Evolutionary conservation across 441 rosid genomes (phyloP), one percentile per base, ranked within the genome.

Genomic region (Mallotus repandus): DNA sequence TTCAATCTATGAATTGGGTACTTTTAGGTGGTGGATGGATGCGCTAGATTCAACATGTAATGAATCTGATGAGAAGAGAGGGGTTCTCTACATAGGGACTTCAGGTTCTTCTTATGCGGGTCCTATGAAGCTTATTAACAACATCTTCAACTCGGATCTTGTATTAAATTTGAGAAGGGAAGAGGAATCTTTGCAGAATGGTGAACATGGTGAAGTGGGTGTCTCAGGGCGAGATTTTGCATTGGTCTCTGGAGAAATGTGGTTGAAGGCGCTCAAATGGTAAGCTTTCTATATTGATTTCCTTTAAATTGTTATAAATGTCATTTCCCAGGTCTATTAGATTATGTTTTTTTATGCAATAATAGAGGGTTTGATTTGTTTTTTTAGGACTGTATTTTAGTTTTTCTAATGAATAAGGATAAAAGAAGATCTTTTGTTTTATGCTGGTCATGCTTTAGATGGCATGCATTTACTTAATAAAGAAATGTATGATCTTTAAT

Each of bases 201-300:
- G 85, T 68, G 91, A 88, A 68, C 80, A 82, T 64, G 88, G 83
- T 66, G 97, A 91, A 85, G 97, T 89, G 54, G 90, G 93, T 63
- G 82, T 92, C 76, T 94, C 96, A 1, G 96, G 98, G 68, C 82
- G 94, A 76, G 99, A 94, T 74, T 96, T 82, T 83, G 99, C 99
- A 5, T 87, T 96, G 90, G 95, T 96, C 70, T 82, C 92, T 0
- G 98, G 95, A 52, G 95, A 96, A 73, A 96, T 89, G 98, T 96
- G 99, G 99, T 81, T 96, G 78, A 80, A 83, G 85, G 98, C 98
- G 50, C 92, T 96, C 13, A 96, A 91, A 84, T 89, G 98, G 98
- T 94, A 62, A 86, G 87, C 76, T 14, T 22, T 63, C 4, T 76
- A 38, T 29, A 57, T 48, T 75, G 35, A 19, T 65, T 53, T 78